Percentiles rank a stretch among this genome's conserved stretches.
These are phyloP conservation scores for Punica granatum DNA, from an alignment of 345 rosid genomes.

Conservation along the genomic window DNA sequence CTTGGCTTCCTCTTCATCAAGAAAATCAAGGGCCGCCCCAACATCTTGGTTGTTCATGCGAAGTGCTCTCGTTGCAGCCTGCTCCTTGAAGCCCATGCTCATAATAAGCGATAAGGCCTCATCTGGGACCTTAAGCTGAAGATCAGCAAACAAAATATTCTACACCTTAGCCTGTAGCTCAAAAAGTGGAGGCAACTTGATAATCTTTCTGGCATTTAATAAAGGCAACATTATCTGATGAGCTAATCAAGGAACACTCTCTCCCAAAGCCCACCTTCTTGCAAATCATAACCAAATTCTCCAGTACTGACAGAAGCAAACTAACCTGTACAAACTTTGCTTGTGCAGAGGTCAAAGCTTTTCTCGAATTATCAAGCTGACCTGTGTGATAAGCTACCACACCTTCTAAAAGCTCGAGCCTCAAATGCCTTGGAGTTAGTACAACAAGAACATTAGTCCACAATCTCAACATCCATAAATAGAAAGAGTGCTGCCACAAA, in stretches of 20 bases:
- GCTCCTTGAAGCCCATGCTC: constrained; percentile 79
- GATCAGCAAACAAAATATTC: neutral
- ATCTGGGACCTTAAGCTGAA: constrained; percentile 77
- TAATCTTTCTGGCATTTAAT: neutral
- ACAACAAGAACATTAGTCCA: constrained; percentile 6
- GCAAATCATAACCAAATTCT: neutral
- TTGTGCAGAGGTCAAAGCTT: constrained; percentile 62
- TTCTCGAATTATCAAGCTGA: constrained; percentile 51
- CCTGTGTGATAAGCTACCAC: constrained; percentile 90
- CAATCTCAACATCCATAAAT: neutral
- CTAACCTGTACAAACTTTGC: constrained; percentile 66
- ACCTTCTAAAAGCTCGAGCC: constrained; percentile 89
- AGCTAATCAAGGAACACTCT: neutral
- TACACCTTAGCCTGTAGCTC: neutral
- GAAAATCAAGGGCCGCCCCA: constrained; percentile 69
- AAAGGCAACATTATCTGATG: neutral
- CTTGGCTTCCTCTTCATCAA: constrained; percentile 61
- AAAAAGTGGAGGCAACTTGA: neutral
- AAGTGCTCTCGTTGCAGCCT: constrained; percentile 72
- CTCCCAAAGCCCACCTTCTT: neutral
- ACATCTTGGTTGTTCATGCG: constrained; percentile 75
- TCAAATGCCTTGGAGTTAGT: constrained; percentile 45
- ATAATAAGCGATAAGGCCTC: constrained; percentile 67
- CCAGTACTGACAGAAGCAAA: neutral
- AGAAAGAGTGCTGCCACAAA: neutral